Base-by-base conservation (phyloP, 2,329 filamentous ascomycete genomes). In the Trichoderma citrinoviride region DNA sequence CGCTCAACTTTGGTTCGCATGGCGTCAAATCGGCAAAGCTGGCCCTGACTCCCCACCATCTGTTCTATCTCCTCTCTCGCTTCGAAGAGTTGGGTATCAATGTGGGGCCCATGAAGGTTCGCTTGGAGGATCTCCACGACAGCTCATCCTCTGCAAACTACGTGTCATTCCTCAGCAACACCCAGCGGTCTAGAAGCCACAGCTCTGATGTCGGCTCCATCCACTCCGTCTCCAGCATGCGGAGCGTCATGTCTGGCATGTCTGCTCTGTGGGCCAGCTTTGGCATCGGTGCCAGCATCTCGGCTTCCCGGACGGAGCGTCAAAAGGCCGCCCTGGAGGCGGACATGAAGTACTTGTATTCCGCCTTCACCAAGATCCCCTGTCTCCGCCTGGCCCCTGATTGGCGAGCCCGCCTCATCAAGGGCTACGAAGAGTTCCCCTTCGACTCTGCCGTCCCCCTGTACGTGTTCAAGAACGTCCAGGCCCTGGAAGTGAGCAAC, bases 241-340 rank as follows among this genome's bases (percentile, higher is more conserved):
- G 94, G 75, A 98, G 94, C 77, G 93, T 97, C 73, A 94, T 98
- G 91, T 96, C 95, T 29, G 92, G 91, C 77, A 96, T 99, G 90
- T 95, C 93, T 65, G 89, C 91, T 15, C 81, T 98, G 52, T 98
- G 93, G 94, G 90, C 92, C 23, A 93, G 89, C 72, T 88, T 98
- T 69, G 91, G 93, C 25, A 85, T 97, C 29, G 88, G 88, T 66
- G 89, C 91, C 50, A 90, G 89, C 77, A 92, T 92, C 72, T 89
- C 90, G 47, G 86, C 87, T 56, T 90, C 92, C 69, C 91, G 93
- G 74, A 91, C 88, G 41, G 95, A 97, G 77, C 93, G 92, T 74
- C 92, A 95, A 76, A 96, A 96, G 77, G 90, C 89, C 65, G 90
- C 92, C 50, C 79, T 95, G 64, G 88, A 95, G 74, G 87, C 90